Percentiles rank a stretch among this genome's conserved stretches.
phyloP scores from a whole-genome alignment of 148 eudicot genomes.

The Rhododendron henanense region DNA sequence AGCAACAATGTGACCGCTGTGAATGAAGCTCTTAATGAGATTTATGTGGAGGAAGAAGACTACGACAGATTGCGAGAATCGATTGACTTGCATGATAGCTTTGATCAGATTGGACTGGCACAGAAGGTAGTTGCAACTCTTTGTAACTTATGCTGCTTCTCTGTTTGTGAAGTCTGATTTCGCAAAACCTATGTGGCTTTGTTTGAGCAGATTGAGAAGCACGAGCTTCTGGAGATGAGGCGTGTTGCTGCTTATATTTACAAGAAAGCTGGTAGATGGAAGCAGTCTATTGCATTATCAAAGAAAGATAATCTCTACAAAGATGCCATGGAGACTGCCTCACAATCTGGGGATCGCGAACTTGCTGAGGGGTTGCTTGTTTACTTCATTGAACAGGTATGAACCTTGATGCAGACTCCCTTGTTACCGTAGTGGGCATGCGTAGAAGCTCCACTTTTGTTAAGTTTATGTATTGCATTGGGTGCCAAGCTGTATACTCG shows the following conservation, averaged over 20 bases:
- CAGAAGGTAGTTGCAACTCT: slow-evolving; percentile 56
- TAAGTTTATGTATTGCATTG: background rate
- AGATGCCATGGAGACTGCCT: slow-evolving; percentile 99
- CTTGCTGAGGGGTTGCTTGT: slow-evolving; percentile 95
- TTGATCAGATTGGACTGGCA: slow-evolving; percentile 96
- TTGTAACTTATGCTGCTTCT: background rate
- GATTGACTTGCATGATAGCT: slow-evolving; percentile 88
- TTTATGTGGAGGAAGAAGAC: slow-evolving; percentile 97
- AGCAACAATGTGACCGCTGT: slow-evolving; percentile 94
- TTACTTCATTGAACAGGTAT: slow-evolving; percentile 89
- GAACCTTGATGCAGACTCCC: background rate
- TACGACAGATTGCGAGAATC: slow-evolving; percentile 94
- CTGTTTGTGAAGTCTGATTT: background rate
- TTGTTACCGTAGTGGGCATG: background rate
- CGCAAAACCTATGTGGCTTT: background rate
- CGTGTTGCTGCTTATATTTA: slow-evolving; percentile 96
- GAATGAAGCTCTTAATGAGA: slow-evolving; percentile 93
- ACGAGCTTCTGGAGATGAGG: slow-evolving; percentile 93
- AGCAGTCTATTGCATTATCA: slow-evolving; percentile 91
- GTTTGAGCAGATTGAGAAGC: slow-evolving; percentile 82
- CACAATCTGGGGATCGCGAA: slow-evolving; percentile 97
- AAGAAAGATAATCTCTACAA: slow-evolving; percentile 88
- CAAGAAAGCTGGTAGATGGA: slow-evolving; percentile 98
- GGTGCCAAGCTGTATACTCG: background rate
- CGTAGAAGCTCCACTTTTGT: background rate